These are phyloP conservation scores for Cicer cuneatum DNA, from an alignment of 306 rosid genomes.

Conservation along the genomic window DNA sequence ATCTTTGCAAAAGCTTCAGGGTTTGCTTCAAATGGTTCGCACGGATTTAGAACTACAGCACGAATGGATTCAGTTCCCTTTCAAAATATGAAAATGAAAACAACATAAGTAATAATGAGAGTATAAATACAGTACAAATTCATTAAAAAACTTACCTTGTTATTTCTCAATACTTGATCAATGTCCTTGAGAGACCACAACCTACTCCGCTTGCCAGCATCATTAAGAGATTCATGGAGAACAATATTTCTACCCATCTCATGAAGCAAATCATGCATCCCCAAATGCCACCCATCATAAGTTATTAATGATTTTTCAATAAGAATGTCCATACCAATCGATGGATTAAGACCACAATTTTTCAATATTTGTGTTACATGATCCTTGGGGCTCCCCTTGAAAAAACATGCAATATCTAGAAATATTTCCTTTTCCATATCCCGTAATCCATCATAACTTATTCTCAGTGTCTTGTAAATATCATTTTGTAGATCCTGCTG, in stretches of 20 bases:
- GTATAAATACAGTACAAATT: neutral
- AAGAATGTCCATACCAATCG: slow-evolving; percentile 31
- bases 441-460: slow-evolving; percentile 44
- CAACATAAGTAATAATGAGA: neutral
- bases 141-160: slow-evolving; percentile 16
- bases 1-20: slow-evolving; percentile 44
- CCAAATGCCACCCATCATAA: slow-evolving; percentile 8
- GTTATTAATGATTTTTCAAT: slow-evolving; percentile 44
- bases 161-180: slow-evolving; percentile 33
- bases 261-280: slow-evolving; percentile 47
- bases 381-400: slow-evolving; percentile 33
- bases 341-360: slow-evolving; percentile 31
- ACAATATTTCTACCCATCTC: slow-evolving; percentile 47
- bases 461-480: slow-evolving; percentile 28
- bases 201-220: slow-evolving; percentile 44
- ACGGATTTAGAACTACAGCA: slow-evolving; percentile 11
- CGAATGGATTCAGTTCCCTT: slow-evolving; percentile 24
- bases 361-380: slow-evolving; percentile 38
- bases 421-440: slow-evolving; percentile 26
- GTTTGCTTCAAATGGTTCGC: slow-evolving; percentile 11
- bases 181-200: slow-evolving; percentile 46
- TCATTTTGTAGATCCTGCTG: slow-evolving; percentile 21
- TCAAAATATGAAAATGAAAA: neutral
- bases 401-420: slow-evolving; percentile 53
- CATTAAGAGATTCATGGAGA: slow-evolving; percentile 38